A percentile compares a stretch with the other conserved stretches of the same genome.
These are phyloP conservation scores for Artemisia argyi DNA, from an alignment of 129 eudicot genomes.

Conservation along the genomic window DNA sequence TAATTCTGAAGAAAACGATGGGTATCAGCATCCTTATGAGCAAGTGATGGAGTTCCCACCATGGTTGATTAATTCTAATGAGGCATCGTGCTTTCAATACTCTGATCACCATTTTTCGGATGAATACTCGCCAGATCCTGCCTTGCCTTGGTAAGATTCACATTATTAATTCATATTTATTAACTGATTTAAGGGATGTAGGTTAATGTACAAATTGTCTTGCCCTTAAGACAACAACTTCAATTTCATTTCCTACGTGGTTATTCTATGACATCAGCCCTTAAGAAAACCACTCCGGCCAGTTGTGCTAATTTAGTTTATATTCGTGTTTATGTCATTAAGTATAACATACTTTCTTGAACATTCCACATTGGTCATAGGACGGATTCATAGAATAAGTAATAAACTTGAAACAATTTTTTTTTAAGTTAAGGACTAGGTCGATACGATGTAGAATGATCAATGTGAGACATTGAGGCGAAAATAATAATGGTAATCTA, in stretches of 20 bases:
- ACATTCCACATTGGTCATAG: too few species aligned
- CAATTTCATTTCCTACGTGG: too few species aligned
- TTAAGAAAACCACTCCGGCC: too few species aligned
- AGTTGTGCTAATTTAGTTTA: neutral
- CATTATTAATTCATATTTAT: neutral
- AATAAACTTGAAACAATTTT: neutral
- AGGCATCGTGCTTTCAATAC: slow-evolving; percentile 34
- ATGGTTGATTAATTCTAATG: slow-evolving; percentile 58
- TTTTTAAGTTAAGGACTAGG: neutral
- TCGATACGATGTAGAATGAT: neutral
- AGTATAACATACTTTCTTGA: neutral
- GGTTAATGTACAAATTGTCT: neutral
- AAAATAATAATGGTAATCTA: neutral
- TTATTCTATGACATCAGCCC: too few species aligned
- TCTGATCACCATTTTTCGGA: slow-evolving; percentile 33
- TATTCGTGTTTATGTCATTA: neutral
- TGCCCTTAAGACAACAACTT: too few species aligned
- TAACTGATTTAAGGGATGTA: neutral
- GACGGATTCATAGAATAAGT: neutral
- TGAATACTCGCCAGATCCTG: slow-evolving; percentile 52
- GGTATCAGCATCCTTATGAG: slow-evolving; percentile 41
- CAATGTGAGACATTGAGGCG: neutral
- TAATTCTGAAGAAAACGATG: slow-evolving; percentile 27
- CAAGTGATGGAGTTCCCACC: slow-evolving; percentile 66
- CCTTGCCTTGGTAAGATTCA: slow-evolving; percentile 63